These are phyloP conservation scores for Endocladia muricata DNA, from an alignment of 31 red algal species.

Conservation along the genomic window DNA sequence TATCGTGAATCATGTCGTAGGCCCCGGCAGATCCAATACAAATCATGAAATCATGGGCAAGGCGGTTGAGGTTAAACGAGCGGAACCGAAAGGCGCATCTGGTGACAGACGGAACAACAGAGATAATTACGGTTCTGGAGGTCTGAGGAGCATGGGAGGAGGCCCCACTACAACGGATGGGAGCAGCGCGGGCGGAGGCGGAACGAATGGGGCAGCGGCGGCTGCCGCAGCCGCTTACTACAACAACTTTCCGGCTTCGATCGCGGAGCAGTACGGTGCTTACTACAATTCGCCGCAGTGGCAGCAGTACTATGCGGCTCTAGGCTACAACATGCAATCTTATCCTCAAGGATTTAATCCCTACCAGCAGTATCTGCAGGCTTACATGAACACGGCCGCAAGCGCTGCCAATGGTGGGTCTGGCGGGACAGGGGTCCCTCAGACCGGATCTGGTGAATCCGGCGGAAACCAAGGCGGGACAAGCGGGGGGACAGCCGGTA, in stretches of 20 bases:
- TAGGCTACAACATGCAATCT: constrained; percentile 59
- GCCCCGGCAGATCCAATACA: constrained; percentile 53
- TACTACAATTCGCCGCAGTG: constrained; percentile 71
- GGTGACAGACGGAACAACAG: constrained; percentile 11
- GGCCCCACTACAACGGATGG: constrained; percentile 25
- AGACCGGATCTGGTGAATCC: constrained; percentile 14
- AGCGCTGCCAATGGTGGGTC: constrained; percentile 35
- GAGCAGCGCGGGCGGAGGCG: constrained; percentile 6
- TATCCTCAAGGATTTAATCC: constrained; percentile 70
- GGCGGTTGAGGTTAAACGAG: constrained; percentile 87
- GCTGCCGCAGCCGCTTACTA: constrained; percentile 58
- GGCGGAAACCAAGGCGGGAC: constrained; percentile 4
- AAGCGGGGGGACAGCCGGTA: background rate
- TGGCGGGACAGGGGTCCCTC: constrained; percentile 10
- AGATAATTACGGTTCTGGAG: constrained; percentile 58
- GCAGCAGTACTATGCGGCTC: constrained; percentile 72
- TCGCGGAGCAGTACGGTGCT: constrained; percentile 60
- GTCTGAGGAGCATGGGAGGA: too few species aligned
- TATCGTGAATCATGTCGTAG: constrained; percentile 64
- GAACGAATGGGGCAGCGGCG: constrained; percentile 32
- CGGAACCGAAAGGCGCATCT: constrained; percentile 70
- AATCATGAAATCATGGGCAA: constrained; percentile 92
- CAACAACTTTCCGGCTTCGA: constrained; percentile 49
- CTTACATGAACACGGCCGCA: constrained; percentile 50
- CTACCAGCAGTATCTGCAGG: constrained; percentile 71